Conservation (phyloP, 257 asterid genomes). For the Solanum piurae region DNA sequence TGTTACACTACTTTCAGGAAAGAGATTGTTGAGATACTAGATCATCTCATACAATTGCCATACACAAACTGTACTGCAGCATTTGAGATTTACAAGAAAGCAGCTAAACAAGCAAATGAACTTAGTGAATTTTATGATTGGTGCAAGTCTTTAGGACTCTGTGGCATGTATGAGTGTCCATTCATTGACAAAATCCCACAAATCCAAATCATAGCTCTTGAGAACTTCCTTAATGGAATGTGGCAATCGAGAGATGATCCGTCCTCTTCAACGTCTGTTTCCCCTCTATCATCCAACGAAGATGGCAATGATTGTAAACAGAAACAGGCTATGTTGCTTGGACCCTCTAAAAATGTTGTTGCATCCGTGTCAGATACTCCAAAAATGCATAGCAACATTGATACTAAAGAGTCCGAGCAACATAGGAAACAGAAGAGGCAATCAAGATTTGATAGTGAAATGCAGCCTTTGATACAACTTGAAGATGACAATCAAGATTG, state of each 20-base stretch:
- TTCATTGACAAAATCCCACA: slow-evolving; percentile 42
- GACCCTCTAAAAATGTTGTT: neutral
- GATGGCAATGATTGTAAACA: neutral
- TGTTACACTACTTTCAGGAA: slow-evolving; percentile 29
- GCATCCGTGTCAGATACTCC: neutral
- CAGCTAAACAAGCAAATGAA: slow-evolving; percentile 39
- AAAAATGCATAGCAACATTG: neutral
- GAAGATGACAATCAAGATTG: slow-evolving; percentile 32
- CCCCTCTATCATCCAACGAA: slow-evolving; percentile 10
- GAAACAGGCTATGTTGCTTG: neutral
- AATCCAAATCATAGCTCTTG: slow-evolving; percentile 47
- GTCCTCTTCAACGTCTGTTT: slow-evolving; percentile 22
- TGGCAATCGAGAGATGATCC: slow-evolving; percentile 42
- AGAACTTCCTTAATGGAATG: slow-evolving; percentile 43
- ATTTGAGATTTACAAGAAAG: slow-evolving; percentile 44
- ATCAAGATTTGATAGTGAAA: slow-evolving; percentile 5
- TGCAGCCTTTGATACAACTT: slow-evolving; percentile 37
- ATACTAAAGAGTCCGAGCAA: neutral
- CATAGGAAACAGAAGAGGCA: neutral
- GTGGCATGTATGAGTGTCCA: slow-evolving; percentile 46
- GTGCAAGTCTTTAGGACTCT: slow-evolving; percentile 41
- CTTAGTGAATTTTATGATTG: slow-evolving; percentile 34
- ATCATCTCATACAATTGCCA: slow-evolving; percentile 43
- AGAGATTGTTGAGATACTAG: slow-evolving; percentile 33
- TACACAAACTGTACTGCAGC: slow-evolving; percentile 31